Percentiles rank a stretch among this genome's conserved stretches.
These are phyloP conservation scores for Arachnopeziza araneosa DNA, from an alignment of 2,329 filamentous ascomycete genomes.

Conservation along the genomic window DNA sequence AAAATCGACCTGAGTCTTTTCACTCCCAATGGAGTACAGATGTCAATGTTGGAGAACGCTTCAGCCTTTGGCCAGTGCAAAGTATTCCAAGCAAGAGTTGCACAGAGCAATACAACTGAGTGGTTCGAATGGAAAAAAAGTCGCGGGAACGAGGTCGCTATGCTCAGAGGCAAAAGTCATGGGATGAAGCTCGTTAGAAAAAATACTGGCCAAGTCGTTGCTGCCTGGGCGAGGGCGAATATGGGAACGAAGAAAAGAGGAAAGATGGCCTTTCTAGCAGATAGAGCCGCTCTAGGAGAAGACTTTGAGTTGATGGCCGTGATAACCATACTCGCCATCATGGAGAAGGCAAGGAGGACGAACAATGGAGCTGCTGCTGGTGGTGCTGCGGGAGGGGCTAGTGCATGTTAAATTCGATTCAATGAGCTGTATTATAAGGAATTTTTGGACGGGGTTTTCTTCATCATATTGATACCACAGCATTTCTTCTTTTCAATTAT, in stretches of 20 bases:
- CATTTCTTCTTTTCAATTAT: no score
- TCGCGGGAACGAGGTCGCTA: slow-evolving; percentile 10
- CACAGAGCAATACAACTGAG: neutral
- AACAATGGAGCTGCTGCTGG: neutral
- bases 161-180: slow-evolving; percentile 10
- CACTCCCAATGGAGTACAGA: slow-evolving; percentile 2
- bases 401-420: neutral
- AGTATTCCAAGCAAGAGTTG: neutral
- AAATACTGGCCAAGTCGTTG: slow-evolving; percentile 13
- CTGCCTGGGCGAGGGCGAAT: slow-evolving; percentile 15
- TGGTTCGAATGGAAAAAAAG: slow-evolving; percentile 18
- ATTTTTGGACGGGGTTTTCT: neutral
- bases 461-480: neutral
- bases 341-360: slow-evolving; percentile 13
- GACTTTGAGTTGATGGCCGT: slow-evolving; percentile 15
- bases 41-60: slow-evolving; percentile 2
- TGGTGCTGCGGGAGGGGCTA: neutral
- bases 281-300: slow-evolving; percentile 14
- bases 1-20: slow-evolving; percentile 12
- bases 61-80: slow-evolving; percentile 1
- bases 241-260: slow-evolving; percentile 16
- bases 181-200: slow-evolving; percentile 18
- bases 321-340: slow-evolving; percentile 11
- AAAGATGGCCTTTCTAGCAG: slow-evolving; percentile 17
- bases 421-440: neutral